Evolutionary conservation across 768 basidiomycete genomes (phyloP).

Genomic region (Aureoboletus auriporus): DNA sequence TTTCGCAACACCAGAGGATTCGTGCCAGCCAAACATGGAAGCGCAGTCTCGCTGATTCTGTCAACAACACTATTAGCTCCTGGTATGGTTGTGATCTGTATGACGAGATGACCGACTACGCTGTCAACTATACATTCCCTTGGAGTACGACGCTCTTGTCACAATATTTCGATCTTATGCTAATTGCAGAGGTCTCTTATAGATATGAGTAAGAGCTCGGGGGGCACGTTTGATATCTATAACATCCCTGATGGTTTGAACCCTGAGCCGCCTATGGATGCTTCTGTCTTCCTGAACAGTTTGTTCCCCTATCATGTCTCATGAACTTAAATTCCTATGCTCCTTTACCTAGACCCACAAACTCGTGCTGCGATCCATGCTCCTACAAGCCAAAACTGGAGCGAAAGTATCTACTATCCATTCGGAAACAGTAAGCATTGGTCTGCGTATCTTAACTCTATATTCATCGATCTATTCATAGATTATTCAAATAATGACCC

Average conservation of each 20-base stretch:
- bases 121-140: conserved; percentile 67
- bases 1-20: conserved; percentile 23
- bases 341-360: conserved; percentile 38
- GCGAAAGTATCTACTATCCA: conserved; percentile 30
- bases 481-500: conserved; percentile 25
- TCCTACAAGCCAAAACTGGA: conserved; percentile 54
- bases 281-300: conserved; percentile 62
- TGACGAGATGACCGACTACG: conserved; percentile 67
- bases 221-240: conserved; percentile 44
- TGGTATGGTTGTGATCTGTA: conserved; percentile 67
- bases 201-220: conserved; percentile 21
- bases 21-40: conserved; percentile 33
- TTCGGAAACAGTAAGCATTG: conserved; percentile 29
- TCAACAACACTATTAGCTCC: conserved; percentile 54
- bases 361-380: conserved; percentile 65
- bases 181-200: neutral
- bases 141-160: conserved; percentile 37
- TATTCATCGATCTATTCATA: conserved; percentile 6
- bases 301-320: conserved; percentile 7
- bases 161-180: neutral
- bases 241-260: conserved; percentile 53
- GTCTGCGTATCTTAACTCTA: neutral
- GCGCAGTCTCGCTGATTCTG: conserved; percentile 42
- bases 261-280: conserved; percentile 49
- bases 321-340: neutral